Evolutionary conservation across 2,329 filamentous ascomycete genomes (phyloP).

Genomic region (Pseudopyrenochaeta lycopersici): DNA sequence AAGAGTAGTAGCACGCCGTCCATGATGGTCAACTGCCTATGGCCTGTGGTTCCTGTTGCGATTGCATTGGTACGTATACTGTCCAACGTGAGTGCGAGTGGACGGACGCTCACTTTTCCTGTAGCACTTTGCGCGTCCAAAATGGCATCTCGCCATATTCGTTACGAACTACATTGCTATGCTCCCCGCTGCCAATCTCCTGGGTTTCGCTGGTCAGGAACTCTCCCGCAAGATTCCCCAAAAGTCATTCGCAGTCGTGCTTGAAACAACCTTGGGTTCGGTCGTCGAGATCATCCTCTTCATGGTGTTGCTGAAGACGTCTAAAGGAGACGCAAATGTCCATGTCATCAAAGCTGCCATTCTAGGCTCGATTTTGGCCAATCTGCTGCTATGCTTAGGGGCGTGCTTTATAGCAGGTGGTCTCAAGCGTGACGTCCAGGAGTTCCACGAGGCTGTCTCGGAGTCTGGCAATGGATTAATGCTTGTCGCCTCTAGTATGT

Average conservation of each 20-base stretch:
- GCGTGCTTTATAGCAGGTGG: conserved; percentile 83
- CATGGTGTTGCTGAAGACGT: conserved; percentile 73
- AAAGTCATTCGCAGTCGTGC: conserved; percentile 72
- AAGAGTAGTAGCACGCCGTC: conserved; percentile 71
- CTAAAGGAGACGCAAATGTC: conserved; percentile 52
- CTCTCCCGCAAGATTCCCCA: conserved; percentile 75
- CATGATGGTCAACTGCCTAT: conserved; percentile 73
- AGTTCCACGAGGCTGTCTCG: conserved; percentile 77
- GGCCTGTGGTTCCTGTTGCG: conserved; percentile 77
- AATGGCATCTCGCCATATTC: conserved; percentile 72
- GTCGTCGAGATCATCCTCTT: conserved; percentile 86
- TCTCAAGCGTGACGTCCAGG: conserved; percentile 71
- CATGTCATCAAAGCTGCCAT: conserved; percentile 86
- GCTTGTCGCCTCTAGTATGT: conserved; percentile 74
- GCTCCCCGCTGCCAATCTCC: conserved; percentile 77
- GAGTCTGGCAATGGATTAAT: conserved; percentile 82
- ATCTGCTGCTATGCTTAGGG: conserved; percentile 81
- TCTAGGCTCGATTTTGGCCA: conserved; percentile 82
- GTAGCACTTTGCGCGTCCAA: conserved; percentile 61
- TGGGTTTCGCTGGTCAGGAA: conserved; percentile 78
- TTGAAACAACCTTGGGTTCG: conserved; percentile 71
- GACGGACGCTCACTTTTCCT: conserved; percentile 9
- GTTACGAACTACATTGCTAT: conserved; percentile 78
- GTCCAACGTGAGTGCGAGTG: not conserved
- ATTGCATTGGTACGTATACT: conserved; percentile 66